A percentile compares a stretch with the other conserved stretches of the same genome.
Conservation (phyloP, 2,329 filamentous ascomycete species). For the Fusarium multiceps region DNA sequence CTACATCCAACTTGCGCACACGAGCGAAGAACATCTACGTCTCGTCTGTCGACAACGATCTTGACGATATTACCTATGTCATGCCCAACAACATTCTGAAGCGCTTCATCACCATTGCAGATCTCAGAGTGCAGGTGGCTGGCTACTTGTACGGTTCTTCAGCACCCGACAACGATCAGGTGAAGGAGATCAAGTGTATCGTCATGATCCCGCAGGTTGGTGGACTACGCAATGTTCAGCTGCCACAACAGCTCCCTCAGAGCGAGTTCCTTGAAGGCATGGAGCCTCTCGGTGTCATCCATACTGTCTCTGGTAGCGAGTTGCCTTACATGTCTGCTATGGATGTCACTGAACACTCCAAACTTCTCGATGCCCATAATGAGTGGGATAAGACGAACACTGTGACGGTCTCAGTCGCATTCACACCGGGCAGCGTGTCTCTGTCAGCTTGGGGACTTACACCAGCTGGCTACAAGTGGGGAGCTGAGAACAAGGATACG, state of each 20-base stretch:
- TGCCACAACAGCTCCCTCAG: slow-evolving; percentile 89
- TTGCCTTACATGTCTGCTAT: slow-evolving; percentile 94
- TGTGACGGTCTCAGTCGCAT: slow-evolving; percentile 93
- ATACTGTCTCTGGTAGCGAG: slow-evolving; percentile 95
- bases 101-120: slow-evolving; percentile 96
- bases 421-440: slow-evolving; percentile 96
- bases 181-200: slow-evolving; percentile 97
- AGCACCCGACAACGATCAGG: slow-evolving; percentile 91
- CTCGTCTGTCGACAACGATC: slow-evolving; percentile 90
- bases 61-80: slow-evolving; percentile 93
- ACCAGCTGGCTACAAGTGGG: slow-evolving; percentile 95
- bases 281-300: slow-evolving; percentile 93
- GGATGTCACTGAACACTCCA: slow-evolving; percentile 94
- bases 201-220: slow-evolving; percentile 98
- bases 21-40: slow-evolving; percentile 99
- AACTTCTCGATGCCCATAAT: slow-evolving; percentile 83
- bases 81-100: slow-evolving; percentile 99
- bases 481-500: slow-evolving; percentile 92
- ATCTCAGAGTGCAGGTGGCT: slow-evolving; percentile 94
- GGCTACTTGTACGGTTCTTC: slow-evolving; percentile 95
- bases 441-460: slow-evolving; percentile 94
- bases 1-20: slow-evolving; percentile 93
- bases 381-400: slow-evolving; percentile 81
- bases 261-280: slow-evolving; percentile 88
- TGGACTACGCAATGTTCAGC: slow-evolving; percentile 88